Evolutionary conservation across 768 basidiomycete species (phyloP), one percentile per base, ranked within the genome.

Genomic region (Xerocomus potaroensis): DNA sequence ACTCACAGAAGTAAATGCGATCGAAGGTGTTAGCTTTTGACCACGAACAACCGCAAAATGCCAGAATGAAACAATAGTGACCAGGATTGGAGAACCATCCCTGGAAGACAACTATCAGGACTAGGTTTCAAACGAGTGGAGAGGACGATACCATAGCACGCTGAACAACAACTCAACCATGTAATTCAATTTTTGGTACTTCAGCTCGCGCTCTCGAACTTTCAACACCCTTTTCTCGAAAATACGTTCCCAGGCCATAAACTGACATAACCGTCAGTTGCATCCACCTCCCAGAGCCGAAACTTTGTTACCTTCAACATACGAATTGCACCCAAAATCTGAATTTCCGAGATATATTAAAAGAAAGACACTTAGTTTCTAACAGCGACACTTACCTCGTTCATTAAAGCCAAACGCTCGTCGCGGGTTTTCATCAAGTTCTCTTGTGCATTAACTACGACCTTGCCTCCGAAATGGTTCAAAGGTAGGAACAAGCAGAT

Each of bases 191-290:
- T 79, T 83, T 60, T 93, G 91, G 64, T 81, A 91, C 56, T 81
- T 82, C 21, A 96, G 72, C 64, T 96, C 92, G 54, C 81, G 84
- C 34, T 81, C 81, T 21, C 92, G 79, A 49, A 95, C 72, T 42
- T 77, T 80, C 43, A 86, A 63, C 1, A 93, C 82, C 9, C 75
- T 76, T 19, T 74, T 72, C 66, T 95, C 92, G 56, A 94, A 94
- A 61, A 80, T 90, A 19, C 92, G 81, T 64, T 96, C 92, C 92
- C 83, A 84, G 14, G 91, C 92, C 91, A 95, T 94, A 67, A 94
- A 96, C 83, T 86, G 56, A 16, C 31, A 30, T 2, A 5, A n/a
- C 19, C 10, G 38, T 65, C 27, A 45, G 31, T 19, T 11, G 4
- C n/a, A 40, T 12, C 18, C 14, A 12, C 3, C 15, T 27, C 23